Percentiles rank a stretch among this genome's conserved stretches.
Conservation (phyloP, 331 rosid genomes). For the Pyracantha coccinea region DNA sequence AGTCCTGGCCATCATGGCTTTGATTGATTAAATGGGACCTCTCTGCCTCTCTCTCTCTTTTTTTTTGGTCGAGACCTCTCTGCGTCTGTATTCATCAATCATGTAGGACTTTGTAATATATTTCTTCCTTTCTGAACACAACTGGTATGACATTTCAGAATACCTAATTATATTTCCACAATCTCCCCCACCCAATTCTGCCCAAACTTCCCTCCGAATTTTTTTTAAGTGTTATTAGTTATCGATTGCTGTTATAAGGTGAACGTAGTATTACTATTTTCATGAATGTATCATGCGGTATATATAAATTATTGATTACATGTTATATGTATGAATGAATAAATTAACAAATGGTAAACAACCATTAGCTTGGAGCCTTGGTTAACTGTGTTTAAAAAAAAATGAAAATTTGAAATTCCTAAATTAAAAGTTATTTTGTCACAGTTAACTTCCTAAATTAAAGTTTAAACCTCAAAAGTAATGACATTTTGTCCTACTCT, state of each 20-base stretch:
- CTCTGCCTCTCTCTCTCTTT: background rate
- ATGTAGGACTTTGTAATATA: conserved; percentile 11
- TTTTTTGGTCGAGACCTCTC: background rate
- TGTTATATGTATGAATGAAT: no score
- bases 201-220: background rate
- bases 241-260: no score
- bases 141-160: conserved; percentile 1
- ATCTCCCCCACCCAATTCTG: background rate
- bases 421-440: background rate
- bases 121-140: conserved; percentile 6
- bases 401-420: background rate
- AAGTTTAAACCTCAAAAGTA: background rate
- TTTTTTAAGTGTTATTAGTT: no score
- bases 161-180: background rate
- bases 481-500: conserved; percentile 5
- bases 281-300: no score
- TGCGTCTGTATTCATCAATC: background rate
- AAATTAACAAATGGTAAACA: background rate
- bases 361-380: no score
- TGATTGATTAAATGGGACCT: conserved; percentile 23
- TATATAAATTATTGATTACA: no score
- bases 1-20: background rate
- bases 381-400: background rate
- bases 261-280: no score
- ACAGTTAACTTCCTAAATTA: background rate